Conservation (phyloP, 2,329 filamentous ascomycete species). For the Colletotrichum cordylinicola region DNA sequence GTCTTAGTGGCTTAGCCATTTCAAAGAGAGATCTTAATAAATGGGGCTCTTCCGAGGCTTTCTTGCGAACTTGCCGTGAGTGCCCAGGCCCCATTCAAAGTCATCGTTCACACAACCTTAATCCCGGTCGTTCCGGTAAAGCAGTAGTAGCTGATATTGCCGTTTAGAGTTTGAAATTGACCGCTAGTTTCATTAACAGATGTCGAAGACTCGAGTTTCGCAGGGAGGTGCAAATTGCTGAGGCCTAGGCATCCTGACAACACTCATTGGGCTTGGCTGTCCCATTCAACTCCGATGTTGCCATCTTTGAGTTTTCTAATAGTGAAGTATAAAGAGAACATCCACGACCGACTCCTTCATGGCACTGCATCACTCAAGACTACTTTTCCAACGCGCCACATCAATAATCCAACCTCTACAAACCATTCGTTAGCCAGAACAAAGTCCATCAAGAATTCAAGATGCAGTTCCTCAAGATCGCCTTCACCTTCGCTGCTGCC, state of each 20-base stretch:
- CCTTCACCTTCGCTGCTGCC: neutral
- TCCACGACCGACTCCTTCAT: too few relatives aligned
- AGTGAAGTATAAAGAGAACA: neutral
- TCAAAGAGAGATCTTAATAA: neutral
- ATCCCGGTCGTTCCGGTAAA: neutral
- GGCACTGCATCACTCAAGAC: neutral
- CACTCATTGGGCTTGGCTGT: neutral
- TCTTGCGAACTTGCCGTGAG: too few relatives aligned
- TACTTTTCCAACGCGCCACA: neutral
- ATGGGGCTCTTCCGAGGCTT: neutral
- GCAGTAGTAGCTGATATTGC: neutral
- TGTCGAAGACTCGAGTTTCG: neutral
- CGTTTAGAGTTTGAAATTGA: neutral
- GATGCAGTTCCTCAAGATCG: neutral
- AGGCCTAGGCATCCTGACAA: neutral
- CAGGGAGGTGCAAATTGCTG: neutral
- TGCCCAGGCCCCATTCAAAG: neutral
- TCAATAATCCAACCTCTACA: neutral
- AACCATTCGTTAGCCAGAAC: too few relatives aligned
- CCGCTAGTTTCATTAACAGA: accelerated
- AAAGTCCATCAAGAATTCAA: neutral
- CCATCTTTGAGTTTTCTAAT: neutral
- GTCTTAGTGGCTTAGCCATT: neutral
- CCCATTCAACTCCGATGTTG: neutral
- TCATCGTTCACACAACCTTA: neutral